phyloP scores from a whole-genome alignment of 148 eudicot species.

The Silene uniflora region DNA sequence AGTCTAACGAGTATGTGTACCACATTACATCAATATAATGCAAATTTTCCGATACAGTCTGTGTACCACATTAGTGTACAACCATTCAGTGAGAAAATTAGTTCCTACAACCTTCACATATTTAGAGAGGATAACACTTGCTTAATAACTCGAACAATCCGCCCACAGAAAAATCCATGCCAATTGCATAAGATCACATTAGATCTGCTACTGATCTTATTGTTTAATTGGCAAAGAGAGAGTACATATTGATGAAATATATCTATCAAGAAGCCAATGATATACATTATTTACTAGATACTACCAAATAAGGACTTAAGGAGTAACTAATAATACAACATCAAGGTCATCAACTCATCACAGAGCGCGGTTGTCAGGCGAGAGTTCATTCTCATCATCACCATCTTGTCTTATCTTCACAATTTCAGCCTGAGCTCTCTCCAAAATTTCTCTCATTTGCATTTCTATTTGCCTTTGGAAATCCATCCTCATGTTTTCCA shows the following conservation, averaged over 20 bases:
- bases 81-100: too few species aligned
- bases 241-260: background rate
- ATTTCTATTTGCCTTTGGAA: constrained; percentile 62
- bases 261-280: constrained; percentile 4
- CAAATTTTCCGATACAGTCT: too few species aligned
- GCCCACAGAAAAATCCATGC: background rate
- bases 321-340: constrained; percentile 13
- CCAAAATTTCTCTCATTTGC: constrained; percentile 59
- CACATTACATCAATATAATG: too few species aligned
- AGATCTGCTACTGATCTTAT: background rate
- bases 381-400: constrained; percentile 48
- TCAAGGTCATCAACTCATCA: constrained; percentile 19
- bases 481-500: constrained; percentile 75
- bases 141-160: background rate
- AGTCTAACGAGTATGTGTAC: too few species aligned
- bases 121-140: too few species aligned
- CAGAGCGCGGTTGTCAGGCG: constrained; percentile 43
- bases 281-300: constrained; percentile 29
- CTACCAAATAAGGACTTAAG: background rate
- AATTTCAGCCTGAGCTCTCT: constrained; percentile 63
- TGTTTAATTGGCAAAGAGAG: background rate
- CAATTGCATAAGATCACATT: background rate
- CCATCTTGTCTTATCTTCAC: constrained; percentile 46
- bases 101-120: too few species aligned
- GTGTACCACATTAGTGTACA: too few species aligned